phyloP scores from a whole-genome alignment of 2,329 filamentous ascomycete genomes.

The Diaporthe australafricana region DNA sequence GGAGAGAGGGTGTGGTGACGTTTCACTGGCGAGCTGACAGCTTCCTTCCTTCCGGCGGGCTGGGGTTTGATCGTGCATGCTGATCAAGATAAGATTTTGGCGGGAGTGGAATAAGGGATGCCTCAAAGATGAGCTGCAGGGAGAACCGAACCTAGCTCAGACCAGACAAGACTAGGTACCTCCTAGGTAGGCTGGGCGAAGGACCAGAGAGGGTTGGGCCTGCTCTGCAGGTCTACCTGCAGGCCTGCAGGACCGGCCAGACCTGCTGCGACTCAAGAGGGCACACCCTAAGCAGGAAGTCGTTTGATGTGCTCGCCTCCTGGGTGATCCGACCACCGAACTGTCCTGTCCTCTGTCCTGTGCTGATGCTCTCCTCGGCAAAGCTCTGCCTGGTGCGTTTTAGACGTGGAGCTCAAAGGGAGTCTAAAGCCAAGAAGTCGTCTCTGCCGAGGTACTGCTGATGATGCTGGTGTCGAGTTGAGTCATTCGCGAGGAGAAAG shows the following conservation, averaged over 20 bases:
- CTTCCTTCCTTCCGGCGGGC: constrained; percentile 4
- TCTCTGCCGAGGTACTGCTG: no score
- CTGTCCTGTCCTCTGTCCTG: neutral
- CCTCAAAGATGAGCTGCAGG: constrained; percentile 11
- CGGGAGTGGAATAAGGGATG: neutral
- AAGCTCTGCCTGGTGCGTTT: neutral
- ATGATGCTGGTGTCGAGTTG: neutral
- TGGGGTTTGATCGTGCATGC: constrained; percentile 14
- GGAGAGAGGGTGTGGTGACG: constrained; percentile 14
- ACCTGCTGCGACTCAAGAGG: neutral
- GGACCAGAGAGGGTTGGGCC: neutral
- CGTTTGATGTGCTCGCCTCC: neutral
- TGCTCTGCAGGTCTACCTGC: neutral
- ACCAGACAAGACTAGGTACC: neutral
- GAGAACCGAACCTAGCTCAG: neutral
- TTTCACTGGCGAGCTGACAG: constrained; percentile 17
- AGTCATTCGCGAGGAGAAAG: neutral
- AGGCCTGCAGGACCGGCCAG: neutral
- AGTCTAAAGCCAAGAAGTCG: constrained; percentile 1
- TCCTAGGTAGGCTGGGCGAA: neutral
- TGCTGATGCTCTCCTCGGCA: no score
- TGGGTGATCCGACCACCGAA: neutral
- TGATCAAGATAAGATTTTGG: constrained; percentile 19
- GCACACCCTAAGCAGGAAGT: neutral
- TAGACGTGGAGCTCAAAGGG: neutral